Percentiles rank a stretch among this genome's conserved stretches.
phyloP scores from a whole-genome alignment of 176 grass and related monocot species.

The sorghum (Sorghum bicolor) region Sorghum_bicolor_NCBIv3 NC_012873.2:1908501-1909000 shows the following conservation, averaged over 20 bases:
- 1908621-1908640: constrained; percentile 72
- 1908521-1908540: constrained; percentile 61
- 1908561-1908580: constrained; percentile 76
- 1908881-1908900: too few species aligned
- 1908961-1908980: too few species aligned
- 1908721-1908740: background rate
- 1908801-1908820: constrained; percentile 79
- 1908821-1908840: too few species aligned
- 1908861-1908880: too few species aligned
- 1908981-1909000: too few species aligned
- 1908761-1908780: constrained; percentile 71
- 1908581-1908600: constrained; percentile 83
- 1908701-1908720: too few species aligned
- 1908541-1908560: constrained; percentile 98
- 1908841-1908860: too few species aligned
- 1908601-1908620: constrained; percentile 70
- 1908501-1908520: constrained; percentile 65
- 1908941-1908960: too few species aligned
- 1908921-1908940: too few species aligned
- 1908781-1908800: too few species aligned
- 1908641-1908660: constrained; percentile 59
- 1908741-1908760: constrained; percentile 58
- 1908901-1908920: too few species aligned
- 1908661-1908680: constrained; percentile 8
- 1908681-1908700: background rate